phyloP scores from a whole-genome alignment of 805 yeast genomes.

The Zygotorulaspora danielsina region DNA sequence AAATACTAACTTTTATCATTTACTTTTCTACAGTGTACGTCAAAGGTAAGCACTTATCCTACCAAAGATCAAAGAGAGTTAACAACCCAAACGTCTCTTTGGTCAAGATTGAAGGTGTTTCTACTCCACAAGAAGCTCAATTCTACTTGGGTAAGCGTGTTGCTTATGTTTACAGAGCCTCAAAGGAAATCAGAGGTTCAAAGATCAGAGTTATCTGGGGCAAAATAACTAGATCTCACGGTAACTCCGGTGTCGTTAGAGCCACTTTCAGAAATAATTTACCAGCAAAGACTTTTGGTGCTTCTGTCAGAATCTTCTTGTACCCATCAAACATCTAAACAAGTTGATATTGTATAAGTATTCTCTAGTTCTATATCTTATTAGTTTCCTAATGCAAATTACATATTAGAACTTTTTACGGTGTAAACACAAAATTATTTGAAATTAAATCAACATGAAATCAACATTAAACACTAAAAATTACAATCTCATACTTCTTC shows the following conservation, averaged over 20 bases:
- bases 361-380: slow-evolving; percentile 5
- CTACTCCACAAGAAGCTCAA: slow-evolving; percentile 87
- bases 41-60: slow-evolving; percentile 99
- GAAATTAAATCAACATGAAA: too few relatives aligned
- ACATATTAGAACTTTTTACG: slow-evolving; percentile 10
- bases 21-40: slow-evolving; percentile 91
- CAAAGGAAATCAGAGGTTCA: slow-evolving; percentile 96
- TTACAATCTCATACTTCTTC: slow-evolving; percentile 47
- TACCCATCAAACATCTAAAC: slow-evolving; percentile 98
- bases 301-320: slow-evolving; percentile 98
- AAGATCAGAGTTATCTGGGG: slow-evolving; percentile 99
- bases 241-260: slow-evolving; percentile 96
- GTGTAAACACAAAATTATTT: background rate
- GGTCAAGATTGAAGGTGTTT: slow-evolving; percentile 95
- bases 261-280: slow-evolving; percentile 98
- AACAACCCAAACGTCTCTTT: slow-evolving; percentile 98
- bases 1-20: slow-evolving; percentile 25
- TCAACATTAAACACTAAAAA: too few relatives aligned
- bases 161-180: slow-evolving; percentile 98
- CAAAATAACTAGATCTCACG: slow-evolving; percentile 97
- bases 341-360: slow-evolving; percentile 23
- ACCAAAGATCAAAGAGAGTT: slow-evolving; percentile 98
- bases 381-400: slow-evolving; percentile 15
- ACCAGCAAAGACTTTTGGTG: slow-evolving; percentile 99
- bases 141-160: slow-evolving; percentile 99